Base-by-base conservation (phyloP, 1,139 yeast genomes). In the Zygotorulaspora mrakii region DNA sequence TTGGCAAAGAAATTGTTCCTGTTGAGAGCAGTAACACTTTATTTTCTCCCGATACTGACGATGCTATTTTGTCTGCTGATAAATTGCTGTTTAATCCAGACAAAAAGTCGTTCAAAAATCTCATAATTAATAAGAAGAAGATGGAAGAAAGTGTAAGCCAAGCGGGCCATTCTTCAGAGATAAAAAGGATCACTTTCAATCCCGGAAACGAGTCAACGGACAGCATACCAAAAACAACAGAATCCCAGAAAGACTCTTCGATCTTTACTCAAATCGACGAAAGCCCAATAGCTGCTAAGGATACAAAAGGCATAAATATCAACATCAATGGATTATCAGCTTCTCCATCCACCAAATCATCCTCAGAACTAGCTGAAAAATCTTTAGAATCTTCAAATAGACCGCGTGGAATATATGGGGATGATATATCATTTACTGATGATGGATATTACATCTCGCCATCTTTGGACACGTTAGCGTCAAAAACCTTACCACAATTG, bases 361-460 rank as follows among this genome's bases (percentile, higher is more conserved):
- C 40, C 22, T 21, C 43, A 3, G 40, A 41, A 14, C 31, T 37
- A 6, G 38, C 31, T 7, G 34, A 26, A 5, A 31, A 23, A 13
- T 23, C 20, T 16, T 22, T 38, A n/a, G 36, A 22, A 3, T 12
- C 25, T 9, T 43, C 21, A 23, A 31, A 27, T 17, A 45, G 45
- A 18, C 46, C 48, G n/a, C 40, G 44, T 17, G 56, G 57, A 7
- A 34, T 53, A 10, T 42, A 48, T 11, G 61, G 59, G 16, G 72
- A 69, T 34, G 71, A 69, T 33, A 68, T 69, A 32, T 59, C 69
- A 27, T 68, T 65, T 28, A 72, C 72, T 33, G 82, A 77, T 21
- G 77, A 82, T 34, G 95, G 91, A 2, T 94, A 89, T 64, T 91
- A 95, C 88, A 81, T 82, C 36, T 76, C 85, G 2, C 98, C 98